A percentile compares a stretch with the other conserved stretches of the same genome.
Conservation (phyloP, 768 basidiomycete genomes). For the Boletus pseudo-olivaceus region DNA sequence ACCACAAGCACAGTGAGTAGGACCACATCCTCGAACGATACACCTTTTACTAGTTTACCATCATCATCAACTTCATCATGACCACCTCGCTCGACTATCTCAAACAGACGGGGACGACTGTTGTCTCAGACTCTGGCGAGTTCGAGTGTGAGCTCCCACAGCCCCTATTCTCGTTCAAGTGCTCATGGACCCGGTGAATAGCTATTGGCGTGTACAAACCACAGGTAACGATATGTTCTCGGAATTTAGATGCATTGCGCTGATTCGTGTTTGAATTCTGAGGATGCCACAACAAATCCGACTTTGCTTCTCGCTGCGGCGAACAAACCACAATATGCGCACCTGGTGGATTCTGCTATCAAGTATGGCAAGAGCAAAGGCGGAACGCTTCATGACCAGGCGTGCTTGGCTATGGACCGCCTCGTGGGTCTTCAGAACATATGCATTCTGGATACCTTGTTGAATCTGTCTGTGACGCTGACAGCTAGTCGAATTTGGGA, state of each 20-base stretch:
- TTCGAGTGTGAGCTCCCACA: slow-evolving; percentile 58
- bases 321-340: slow-evolving; percentile 79
- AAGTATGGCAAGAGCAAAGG: slow-evolving; percentile 74
- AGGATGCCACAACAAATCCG: slow-evolving; percentile 98
- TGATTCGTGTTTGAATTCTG: not conserved
- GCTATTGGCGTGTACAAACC: slow-evolving; percentile 95
- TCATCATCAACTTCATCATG: slow-evolving; percentile 43
- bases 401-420: slow-evolving; percentile 77
- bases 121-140: slow-evolving; percentile 94
- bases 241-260: not conserved
- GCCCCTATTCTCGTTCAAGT: slow-evolving; percentile 9
- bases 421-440: slow-evolving; percentile 51
- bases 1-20: not conserved
- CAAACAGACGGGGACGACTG: slow-evolving; percentile 86
- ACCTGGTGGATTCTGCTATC: slow-evolving; percentile 71
- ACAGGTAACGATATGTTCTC: slow-evolving; percentile 43
- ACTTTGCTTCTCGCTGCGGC: slow-evolving; percentile 88
- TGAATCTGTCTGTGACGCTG: not conserved
- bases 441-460: not conserved
- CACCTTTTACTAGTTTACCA: not conserved
- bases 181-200: slow-evolving; percentile 32
- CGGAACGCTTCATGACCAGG: slow-evolving; percentile 67
- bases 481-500: slow-evolving; percentile 95
- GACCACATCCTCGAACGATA: not conserved
- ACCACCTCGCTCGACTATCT: slow-evolving; percentile 75